Conservation (phyloP, 1,284 basidiomycete species). For the Boletus mariae region DNA sequence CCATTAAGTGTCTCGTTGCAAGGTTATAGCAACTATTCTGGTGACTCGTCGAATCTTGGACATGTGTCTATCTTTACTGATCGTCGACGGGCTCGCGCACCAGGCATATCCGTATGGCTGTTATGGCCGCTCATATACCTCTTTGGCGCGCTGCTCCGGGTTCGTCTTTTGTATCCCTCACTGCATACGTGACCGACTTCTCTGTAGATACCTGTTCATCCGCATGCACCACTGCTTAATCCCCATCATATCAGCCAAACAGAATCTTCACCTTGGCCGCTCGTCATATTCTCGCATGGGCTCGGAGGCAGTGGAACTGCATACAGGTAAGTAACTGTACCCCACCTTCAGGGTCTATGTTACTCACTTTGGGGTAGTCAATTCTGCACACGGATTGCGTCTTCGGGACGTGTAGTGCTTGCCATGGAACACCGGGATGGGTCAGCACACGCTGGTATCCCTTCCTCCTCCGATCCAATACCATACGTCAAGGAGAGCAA, state of each 20-base stretch:
- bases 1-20: conserved; percentile 42
- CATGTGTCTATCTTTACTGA: not conserved
- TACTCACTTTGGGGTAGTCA: conserved; percentile 43
- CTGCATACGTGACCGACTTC: not conserved
- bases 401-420: conserved; percentile 71
- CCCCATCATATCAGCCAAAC: conserved; percentile 24
- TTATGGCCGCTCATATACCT: conserved; percentile 50
- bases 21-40: conserved; percentile 44
- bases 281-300: conserved; percentile 81
- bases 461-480: conserved; percentile 30
- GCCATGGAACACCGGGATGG: conserved; percentile 79
- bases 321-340: conserved; percentile 50
- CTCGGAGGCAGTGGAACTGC: conserved; percentile 70
- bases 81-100: not conserved
- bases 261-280: conserved; percentile 50
- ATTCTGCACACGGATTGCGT: conserved; percentile 65
- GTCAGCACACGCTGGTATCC: conserved; percentile 48
- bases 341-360: not conserved
- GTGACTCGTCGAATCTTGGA: conserved; percentile 19
- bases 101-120: conserved; percentile 42
- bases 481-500: conserved; percentile 44
- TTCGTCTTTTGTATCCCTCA: conserved; percentile 9
- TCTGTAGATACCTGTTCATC: conserved; percentile 53
- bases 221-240: conserved; percentile 50
- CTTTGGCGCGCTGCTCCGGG: conserved; percentile 46